Base-by-base conservation (phyloP, 257 asterid species). In the Nicotiana tabacum region DNA sequence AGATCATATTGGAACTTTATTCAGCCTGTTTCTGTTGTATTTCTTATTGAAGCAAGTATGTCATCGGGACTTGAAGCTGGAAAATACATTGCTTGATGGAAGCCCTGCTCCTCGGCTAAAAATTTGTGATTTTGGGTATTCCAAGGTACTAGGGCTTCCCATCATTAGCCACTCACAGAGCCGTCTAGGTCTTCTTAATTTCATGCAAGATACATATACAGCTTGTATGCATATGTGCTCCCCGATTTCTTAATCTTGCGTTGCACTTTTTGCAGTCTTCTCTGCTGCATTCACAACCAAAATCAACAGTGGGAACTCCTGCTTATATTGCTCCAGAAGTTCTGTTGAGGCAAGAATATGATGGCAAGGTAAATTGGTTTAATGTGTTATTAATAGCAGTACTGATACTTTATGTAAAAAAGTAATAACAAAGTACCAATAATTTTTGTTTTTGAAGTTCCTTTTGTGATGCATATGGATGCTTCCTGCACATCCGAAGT, bases 251-350 rank as follows among this genome's bases (percentile, higher is more conserved):
- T 61, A 24, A 79, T 88, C 70, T 66, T 77, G 51, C 48, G 85
- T 11, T 43, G 67, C 85, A 65, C 64, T 39, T 84, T 88, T 79
- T 24, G 61, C 90, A 94, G 98, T 94, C 98, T 67, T 89, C 98
- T 51, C 87, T 94, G 87, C 89, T 93, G 87, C 98, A 94, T 82
- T 93, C 98, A 35, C 97, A 93, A 89, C 98, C 98, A 77, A 94
- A 94, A 88, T 94, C 98, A 66, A 94, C 98, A 3, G 98, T 94
- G 84, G 98, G 98, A 53, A 94, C 98, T 74, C 95, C 98, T 77
- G 97, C 97, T 27, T 94, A 94, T 80, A 94, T 93, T 85, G 98
- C 97, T 86, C 97, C 98, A 0, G 98, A 94, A 88, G 97, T 94
- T 82, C 69, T 93, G 82, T 91, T 86, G 39, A 86, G 93, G 87